phyloP scores from a whole-genome alignment of 192 early-diverging fungal species.

The Coemansia sp. region DNA sequence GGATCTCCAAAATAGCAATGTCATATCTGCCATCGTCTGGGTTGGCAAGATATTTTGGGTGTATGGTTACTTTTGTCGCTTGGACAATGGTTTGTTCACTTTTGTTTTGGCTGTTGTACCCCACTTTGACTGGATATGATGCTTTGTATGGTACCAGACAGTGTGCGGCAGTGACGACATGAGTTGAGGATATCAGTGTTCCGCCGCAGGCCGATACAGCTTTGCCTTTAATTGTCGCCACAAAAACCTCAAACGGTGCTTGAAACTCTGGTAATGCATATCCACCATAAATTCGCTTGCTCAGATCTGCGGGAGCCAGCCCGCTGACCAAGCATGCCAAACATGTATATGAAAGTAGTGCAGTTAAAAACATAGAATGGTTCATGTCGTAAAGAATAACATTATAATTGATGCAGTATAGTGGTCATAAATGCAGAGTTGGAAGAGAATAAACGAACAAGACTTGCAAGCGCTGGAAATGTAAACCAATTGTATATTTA shows the following conservation, averaged over 20 bases:
- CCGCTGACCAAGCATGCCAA: neutral
- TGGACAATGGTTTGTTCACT: slow-evolving; percentile 1
- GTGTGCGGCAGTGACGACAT: slow-evolving; percentile 27
- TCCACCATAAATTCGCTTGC: slow-evolving; percentile 22
- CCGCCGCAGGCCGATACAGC: slow-evolving; percentile 16
- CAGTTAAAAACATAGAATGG: neutral
- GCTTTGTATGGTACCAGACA: slow-evolving; percentile 16
- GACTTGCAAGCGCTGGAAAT: neutral
- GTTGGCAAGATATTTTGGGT: slow-evolving; percentile 1
- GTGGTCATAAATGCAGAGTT: neutral
- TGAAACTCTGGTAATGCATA: neutral
- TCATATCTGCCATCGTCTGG: slow-evolving; percentile 10
- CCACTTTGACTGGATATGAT: neutral
- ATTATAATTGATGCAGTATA: neutral
- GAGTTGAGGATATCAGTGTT: slow-evolving; percentile 18
- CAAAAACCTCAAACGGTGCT: slow-evolving; percentile 11
- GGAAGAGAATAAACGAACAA: neutral
- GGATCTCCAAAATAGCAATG: slow-evolving; percentile 19
- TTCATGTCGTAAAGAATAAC: neutral
- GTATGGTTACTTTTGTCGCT: slow-evolving; percentile 6
- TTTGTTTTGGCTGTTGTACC: slow-evolving; percentile 13
- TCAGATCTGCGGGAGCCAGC: slow-evolving; percentile 7
- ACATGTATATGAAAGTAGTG: neutral
- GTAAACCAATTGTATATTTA: too few relatives aligned
- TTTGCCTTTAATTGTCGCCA: neutral